These are phyloP conservation scores for Cladosporium austrohemisphaericum DNA, from an alignment of 2,329 filamentous ascomycete species.

Conservation along the genomic window DNA sequence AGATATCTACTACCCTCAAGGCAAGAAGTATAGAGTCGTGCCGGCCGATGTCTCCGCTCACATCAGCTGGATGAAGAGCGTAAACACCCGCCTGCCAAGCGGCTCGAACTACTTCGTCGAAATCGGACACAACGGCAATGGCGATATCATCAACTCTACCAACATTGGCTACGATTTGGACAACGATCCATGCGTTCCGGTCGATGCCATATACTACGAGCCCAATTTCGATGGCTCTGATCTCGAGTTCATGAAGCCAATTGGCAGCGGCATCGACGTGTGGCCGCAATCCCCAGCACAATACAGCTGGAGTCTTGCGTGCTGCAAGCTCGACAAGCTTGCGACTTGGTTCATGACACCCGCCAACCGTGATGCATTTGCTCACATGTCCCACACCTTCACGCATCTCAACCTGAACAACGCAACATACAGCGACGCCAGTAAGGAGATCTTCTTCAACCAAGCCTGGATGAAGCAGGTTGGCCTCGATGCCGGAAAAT, in stretches of 20 bases:
- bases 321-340: conserved; percentile 49
- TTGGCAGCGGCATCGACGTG: conserved; percentile 36
- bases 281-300: conserved; percentile 40
- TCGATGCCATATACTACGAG: conserved; percentile 36
- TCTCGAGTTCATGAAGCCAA: conserved; percentile 46
- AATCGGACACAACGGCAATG: conserved; percentile 55
- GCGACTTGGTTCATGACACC: conserved; percentile 53
- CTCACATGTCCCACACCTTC: conserved; percentile 61
- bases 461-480: conserved; percentile 55
- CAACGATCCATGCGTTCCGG: conserved; percentile 30
- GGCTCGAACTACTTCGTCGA: conserved; percentile 54
- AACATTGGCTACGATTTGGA: conserved; percentile 15
- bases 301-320: conserved; percentile 50
- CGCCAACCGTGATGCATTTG: conserved; percentile 52
- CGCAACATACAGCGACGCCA: conserved; percentile 55
- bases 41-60: conserved; percentile 48
- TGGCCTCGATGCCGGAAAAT: conserved; percentile 48
- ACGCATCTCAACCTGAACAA: conserved; percentile 58
- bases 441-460: conserved; percentile 59
- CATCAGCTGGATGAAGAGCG: conserved; percentile 39
- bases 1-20: conserved; percentile 41
- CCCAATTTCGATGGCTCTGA: conserved; percentile 38
- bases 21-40: conserved; percentile 48
- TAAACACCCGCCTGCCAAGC: conserved; percentile 48
- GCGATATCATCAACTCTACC: conserved; percentile 38